Evolutionary conservation across 1,284 basidiomycete species (phyloP), one percentile per base, ranked within the genome.

Genomic region (Apiotrichum gracile): DNA sequence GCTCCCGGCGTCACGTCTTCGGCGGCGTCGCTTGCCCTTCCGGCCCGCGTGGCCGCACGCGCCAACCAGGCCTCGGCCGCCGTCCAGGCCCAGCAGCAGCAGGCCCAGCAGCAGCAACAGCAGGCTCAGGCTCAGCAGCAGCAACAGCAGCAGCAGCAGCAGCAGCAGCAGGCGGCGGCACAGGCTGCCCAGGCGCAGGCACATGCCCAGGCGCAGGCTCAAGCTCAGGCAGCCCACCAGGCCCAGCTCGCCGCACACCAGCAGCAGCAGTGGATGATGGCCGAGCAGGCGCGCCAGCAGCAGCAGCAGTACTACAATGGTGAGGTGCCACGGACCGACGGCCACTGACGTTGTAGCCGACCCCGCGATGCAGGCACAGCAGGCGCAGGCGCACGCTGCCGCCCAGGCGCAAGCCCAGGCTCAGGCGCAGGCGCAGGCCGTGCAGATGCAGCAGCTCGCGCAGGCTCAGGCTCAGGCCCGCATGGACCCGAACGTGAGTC

Each of bases 141-240:
- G 52, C n/a, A n/a, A n/a, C n/a, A n/a, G n/a, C n/a, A n/a, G 78
- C 79, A n/a, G 42, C 42, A 8, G 70, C 73, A 50, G 64, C 65
- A n/a, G 4, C 67, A 69, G 44, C 66, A 56, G 40, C 69, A 56
- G 45, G 59, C 61, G 16, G 56, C 4, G 4, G 31, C 31, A 3
- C 31, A 31, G 31, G 31, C 31, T 4, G 69, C 68, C 8, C 71
- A 71, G 45, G 75, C 69, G 29, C 71, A 72, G 51, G 69, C 70
- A 0, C 71, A 74, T 31, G 72, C 73, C n/a, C 55, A 60, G 51
- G 61, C 62, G 29, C 61, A 65, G 47, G 76, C 60, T 5, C 71
- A 74, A 34, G 72, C 73, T 17, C 55, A 60, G 51, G 61, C 62
- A 29, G 31, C 31, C 31, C 31, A 31, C 31, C 61, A 65, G 47